Base-by-base conservation (phyloP, 495 filamentous ascomycete genomes). In the Tuber borchii region DNA sequence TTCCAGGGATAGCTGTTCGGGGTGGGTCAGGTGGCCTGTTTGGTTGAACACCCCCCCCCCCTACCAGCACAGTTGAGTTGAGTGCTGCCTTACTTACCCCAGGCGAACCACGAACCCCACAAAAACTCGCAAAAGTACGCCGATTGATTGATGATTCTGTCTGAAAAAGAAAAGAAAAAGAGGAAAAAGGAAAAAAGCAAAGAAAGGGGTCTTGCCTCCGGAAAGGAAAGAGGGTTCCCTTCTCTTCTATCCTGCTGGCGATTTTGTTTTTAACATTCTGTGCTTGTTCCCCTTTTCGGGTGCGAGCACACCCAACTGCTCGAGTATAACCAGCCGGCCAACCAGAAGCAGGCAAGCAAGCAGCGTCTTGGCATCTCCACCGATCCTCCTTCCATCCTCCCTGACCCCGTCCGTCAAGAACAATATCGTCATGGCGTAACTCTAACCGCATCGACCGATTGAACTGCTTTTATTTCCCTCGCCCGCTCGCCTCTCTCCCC, bases 51-150 rank as follows among this genome's bases (percentile, higher is more conserved):
- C 10, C n/a, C 56, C 56, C 56, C 56, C 26, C n/a, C 51, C n/a
- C n/a, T n/a, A n/a, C n/a, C n/a, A 61, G 51, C n/a, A 26, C 51
- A 61, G n/a, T 61, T 5, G 12, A 56, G 14, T 34, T 65, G 56
- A 65, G 56, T 65, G 56, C 56, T 65, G 26, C 56, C 56, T 65
- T 65, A 65, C 56, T 65, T 34, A 65, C 56, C 56, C 56, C 56
- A 34, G 56, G 56, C 56, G 56, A 65, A 65, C 56, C 56, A 65
- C 56, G 16, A 65, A 65, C 56, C 56, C 56, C 56, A 65, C 56
- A 65, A 65, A 65, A 65, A 65, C 56, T 65, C 56, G 56, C 56
- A 65, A 65, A 31, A 14, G 56, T 34, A 65, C 16, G 56, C 56
- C 56, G 56, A 65, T 65, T 65, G 56, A 65, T 65, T 26, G 12